These are phyloP conservation scores for Arctium minus DNA, from an alignment of 129 eudicot genomes.

Conservation along the genomic window DNA sequence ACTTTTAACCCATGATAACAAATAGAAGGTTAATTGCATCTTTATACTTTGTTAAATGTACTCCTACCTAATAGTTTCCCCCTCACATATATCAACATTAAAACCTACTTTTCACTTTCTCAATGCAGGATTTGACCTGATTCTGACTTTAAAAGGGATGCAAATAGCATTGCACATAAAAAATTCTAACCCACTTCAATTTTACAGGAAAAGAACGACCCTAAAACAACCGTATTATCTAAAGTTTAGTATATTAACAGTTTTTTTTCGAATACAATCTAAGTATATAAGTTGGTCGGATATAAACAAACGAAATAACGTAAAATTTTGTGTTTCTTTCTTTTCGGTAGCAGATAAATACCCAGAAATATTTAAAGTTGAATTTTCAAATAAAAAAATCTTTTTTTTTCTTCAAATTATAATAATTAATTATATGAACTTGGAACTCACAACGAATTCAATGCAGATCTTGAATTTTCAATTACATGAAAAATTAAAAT, in stretches of 20 bases:
- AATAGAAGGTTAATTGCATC: too few species aligned
- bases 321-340: background rate
- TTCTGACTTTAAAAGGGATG: too few species aligned
- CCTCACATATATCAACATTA: too few species aligned
- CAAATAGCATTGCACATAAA: too few species aligned
- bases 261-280: background rate
- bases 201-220: background rate
- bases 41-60: too few species aligned
- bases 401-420: background rate
- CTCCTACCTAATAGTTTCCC: too few species aligned
- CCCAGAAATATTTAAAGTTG: background rate
- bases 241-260: background rate
- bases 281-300: background rate
- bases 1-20: background rate
- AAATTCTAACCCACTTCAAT: background rate
- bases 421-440: conserved; percentile 3
- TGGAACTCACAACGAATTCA: conserved; percentile 28
- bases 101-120: too few species aligned
- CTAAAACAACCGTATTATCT: background rate
- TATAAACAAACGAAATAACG: too few species aligned
- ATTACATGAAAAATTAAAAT: background rate
- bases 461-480: conserved; percentile 16
- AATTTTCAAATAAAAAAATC: background rate
- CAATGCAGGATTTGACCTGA: too few species aligned
- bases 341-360: background rate